Base-by-base conservation (phyloP, 805 yeast species). In the Metschnikowia colocasiae region DNA sequence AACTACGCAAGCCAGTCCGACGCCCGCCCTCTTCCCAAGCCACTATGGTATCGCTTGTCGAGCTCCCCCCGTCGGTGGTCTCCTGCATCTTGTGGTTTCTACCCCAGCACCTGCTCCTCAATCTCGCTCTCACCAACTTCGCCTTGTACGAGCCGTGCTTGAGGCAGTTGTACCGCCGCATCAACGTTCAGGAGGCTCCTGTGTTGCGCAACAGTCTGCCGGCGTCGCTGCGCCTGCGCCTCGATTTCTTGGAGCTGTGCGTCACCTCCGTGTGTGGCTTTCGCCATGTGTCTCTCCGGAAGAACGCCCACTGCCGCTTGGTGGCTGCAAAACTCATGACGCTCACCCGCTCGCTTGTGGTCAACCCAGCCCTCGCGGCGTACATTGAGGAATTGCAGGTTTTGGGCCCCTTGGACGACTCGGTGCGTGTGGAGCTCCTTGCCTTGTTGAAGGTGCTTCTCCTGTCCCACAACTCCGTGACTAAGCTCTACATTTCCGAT, bases 321-420 rank as follows among this genome's bases (percentile, higher is more conserved):
- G 57, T 69, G 25, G 49, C 52, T 38, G 69, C 70, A 13, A 68
- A 76, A 50, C 64, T 81, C 40, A 67, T 66, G 32, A 61, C 73
- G 2, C 58, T 82, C 34, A 40, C 68, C 10, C 68, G 69, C 18
- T 62, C 75, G 1, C 52, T 76, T 22, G 46, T 42, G 4, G 50
- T 68, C 38, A 73, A 75, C 45, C 51, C 67, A 2, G 59, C 61
- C 4, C 59, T 77, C 18, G 62, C 55, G 4, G 35, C 35, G 23
- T 46, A 47, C 36, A 46, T 52, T 8, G 40, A 37, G 13, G 26
- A 22, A 18, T 33, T 54, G 15, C 33, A 22, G 16, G 45, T 52
- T 9, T 9, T 19, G 9, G 50, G 37, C 13, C 20, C 30, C 2
- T 48, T 54, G 27, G 29, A 30, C 6, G 25, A 12, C 7, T 43